Conservation (phyloP, 768 basidiomycete species). For the Lactarius pseudohatsudake region DNA sequence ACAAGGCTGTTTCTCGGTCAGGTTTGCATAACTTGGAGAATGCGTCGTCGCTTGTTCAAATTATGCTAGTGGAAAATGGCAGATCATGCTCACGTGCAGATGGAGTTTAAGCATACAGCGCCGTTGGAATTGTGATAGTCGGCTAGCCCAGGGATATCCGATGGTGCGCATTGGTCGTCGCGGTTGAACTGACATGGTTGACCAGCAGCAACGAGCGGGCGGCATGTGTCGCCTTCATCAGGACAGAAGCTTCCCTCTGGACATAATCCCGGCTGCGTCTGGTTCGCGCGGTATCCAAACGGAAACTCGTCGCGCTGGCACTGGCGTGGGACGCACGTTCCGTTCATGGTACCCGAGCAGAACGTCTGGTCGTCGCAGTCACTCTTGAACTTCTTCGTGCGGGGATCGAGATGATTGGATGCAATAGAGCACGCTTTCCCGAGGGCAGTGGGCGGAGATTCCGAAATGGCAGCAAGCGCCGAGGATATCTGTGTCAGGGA, state of each 20-base stretch:
- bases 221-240: slow-evolving; percentile 27
- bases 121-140: slow-evolving; percentile 21
- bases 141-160: slow-evolving; percentile 14
- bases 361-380: slow-evolving; percentile 29
- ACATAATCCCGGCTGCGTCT: slow-evolving; percentile 21
- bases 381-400: slow-evolving; percentile 21
- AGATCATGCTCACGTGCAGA: slow-evolving; percentile 26
- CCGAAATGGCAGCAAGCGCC: neutral
- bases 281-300: slow-evolving; percentile 14
- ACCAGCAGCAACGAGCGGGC: slow-evolving; percentile 21
- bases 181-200: slow-evolving; percentile 28
- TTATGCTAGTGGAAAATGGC: slow-evolving; percentile 8
- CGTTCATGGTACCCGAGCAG: slow-evolving; percentile 23
- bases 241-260: slow-evolving; percentile 26
- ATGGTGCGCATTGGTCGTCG: slow-evolving; percentile 27
- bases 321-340: slow-evolving; percentile 25
- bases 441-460: slow-evolving; percentile 9
- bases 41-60: neutral
- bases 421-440: slow-evolving; percentile 20
- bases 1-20: slow-evolving; percentile 41
- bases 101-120: slow-evolving; percentile 23
- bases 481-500: neutral
- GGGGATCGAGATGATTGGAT: slow-evolving; percentile 26
- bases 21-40: slow-evolving; percentile 40
- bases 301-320: slow-evolving; percentile 29